Evolutionary conservation across 495 filamentous ascomycete species (phyloP).

Genomic region (Venustampulla echinocandica): DNA sequence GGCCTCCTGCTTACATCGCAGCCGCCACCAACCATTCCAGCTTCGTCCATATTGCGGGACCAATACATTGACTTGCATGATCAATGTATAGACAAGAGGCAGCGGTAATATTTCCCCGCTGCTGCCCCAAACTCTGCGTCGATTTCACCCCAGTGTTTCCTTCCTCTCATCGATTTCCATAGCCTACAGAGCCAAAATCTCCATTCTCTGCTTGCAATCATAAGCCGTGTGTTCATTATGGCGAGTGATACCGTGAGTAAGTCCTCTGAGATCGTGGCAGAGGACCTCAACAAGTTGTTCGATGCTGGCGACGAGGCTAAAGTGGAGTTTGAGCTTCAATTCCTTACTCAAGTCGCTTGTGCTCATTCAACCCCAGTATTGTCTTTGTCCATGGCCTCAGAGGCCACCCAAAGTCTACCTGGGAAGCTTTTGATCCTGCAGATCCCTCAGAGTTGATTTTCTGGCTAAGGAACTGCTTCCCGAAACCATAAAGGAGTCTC

Average conservation of each 20-base stretch:
- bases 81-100: neutral
- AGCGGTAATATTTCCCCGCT: neutral
- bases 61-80: neutral
- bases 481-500: neutral
- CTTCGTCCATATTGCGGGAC: neutral
- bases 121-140: neutral
- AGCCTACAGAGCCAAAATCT: neutral
- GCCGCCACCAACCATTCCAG: neutral
- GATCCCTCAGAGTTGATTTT: slow-evolving; percentile 1
- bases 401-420: neutral
- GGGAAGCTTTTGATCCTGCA: neutral
- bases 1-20: neutral
- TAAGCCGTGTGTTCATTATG: neutral
- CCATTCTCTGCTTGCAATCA: neutral
- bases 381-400: slow-evolving; percentile 7
- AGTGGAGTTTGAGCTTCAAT: neutral
- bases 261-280: neutral
- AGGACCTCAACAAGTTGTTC: neutral
- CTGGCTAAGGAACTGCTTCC: slow-evolving; percentile 15
- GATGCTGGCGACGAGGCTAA: slow-evolving; percentile 1
- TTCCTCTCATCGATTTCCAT: neutral
- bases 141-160: neutral
- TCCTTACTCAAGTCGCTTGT: neutral
- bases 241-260: neutral
- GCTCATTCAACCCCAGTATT: neutral